A percentile compares a stretch with the other conserved stretches of the same genome.
These are phyloP conservation scores for Colletotrichum tanaceti DNA, from an alignment of 2,329 filamentous ascomycete genomes.

Conservation along the genomic window DNA sequence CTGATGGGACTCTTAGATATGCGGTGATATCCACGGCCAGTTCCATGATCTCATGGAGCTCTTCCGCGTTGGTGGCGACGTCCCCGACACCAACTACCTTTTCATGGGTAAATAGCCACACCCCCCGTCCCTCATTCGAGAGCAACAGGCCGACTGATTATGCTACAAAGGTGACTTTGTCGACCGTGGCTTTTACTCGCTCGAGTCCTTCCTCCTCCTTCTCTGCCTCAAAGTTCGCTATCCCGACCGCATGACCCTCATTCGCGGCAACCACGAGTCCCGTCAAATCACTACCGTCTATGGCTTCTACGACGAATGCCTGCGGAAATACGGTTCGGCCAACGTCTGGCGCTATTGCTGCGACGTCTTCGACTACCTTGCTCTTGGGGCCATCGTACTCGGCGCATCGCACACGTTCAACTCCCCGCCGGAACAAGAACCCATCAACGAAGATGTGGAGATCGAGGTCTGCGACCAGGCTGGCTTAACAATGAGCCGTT, in stretches of 20 bases:
- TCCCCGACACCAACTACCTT: constrained; percentile 94
- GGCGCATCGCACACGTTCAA: constrained; percentile 79
- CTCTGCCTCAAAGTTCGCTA: constrained; percentile 97
- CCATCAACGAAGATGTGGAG: constrained; percentile 79
- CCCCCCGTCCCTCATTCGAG: background rate
- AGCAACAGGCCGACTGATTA: constrained; percentile 2
- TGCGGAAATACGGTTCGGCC: constrained; percentile 94
- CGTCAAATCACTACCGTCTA: constrained; percentile 98
- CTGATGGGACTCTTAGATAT: constrained; percentile 70
- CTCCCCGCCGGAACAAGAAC: constrained; percentile 58
- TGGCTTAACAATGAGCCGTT: constrained; percentile 81
- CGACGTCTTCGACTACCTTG: constrained; percentile 97
- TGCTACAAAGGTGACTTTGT: constrained; percentile 85
- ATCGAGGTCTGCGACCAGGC: constrained; percentile 92
- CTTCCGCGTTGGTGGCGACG: constrained; percentile 91
- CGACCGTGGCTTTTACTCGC: constrained; percentile 96
- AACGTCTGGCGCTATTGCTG: constrained; percentile 98
- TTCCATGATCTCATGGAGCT: constrained; percentile 98
- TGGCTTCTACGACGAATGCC: constrained; percentile 97
- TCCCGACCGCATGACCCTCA: constrained; percentile 95
- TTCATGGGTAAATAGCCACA: constrained; percentile 79
- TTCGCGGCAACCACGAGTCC: constrained; percentile 95
- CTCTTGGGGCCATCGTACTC: constrained; percentile 89
- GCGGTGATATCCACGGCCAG: constrained; percentile 95
- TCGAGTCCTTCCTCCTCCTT: constrained; percentile 95